Evolutionary conservation across 2,329 filamentous ascomycete species (phyloP).

Genomic region (Cordyceps tenuipes): DNA sequence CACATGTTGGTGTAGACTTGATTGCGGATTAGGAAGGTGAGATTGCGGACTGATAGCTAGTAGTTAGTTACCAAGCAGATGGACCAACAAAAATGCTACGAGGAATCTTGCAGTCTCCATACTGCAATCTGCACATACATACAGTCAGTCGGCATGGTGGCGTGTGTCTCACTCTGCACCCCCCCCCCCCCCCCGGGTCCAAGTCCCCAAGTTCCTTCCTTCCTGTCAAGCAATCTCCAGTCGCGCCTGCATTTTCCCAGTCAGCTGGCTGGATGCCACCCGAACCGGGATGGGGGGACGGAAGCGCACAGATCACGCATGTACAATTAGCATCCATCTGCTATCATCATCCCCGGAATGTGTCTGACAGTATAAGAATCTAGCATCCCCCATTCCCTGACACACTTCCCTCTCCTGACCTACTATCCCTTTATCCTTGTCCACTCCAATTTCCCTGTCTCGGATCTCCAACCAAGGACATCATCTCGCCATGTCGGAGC

Average conservation of each 20-base stretch:
- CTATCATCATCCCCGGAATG: background rate
- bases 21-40: constrained; percentile 1
- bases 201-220: background rate
- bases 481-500: constrained; percentile 3
- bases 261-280: background rate
- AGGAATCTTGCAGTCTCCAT: background rate
- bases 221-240: background rate
- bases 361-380: background rate
- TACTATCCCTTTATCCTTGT: background rate
- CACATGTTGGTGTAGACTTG: background rate
- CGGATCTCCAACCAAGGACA: background rate
- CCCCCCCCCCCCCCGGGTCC: background rate
- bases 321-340: background rate
- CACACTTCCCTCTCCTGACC: background rate
- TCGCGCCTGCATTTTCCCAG: background rate
- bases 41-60: background rate
- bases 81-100: background rate
- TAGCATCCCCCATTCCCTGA: background rate
- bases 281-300: background rate
- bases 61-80: background rate
- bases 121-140: background rate
- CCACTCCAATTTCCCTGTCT: background rate
- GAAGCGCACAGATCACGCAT: background rate
- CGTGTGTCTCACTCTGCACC: too few relatives aligned
- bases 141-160: too few relatives aligned